phyloP scores from a whole-genome alignment of 2,329 filamentous ascomycete genomes.

The Aureobasidium mangrovei region DNA sequence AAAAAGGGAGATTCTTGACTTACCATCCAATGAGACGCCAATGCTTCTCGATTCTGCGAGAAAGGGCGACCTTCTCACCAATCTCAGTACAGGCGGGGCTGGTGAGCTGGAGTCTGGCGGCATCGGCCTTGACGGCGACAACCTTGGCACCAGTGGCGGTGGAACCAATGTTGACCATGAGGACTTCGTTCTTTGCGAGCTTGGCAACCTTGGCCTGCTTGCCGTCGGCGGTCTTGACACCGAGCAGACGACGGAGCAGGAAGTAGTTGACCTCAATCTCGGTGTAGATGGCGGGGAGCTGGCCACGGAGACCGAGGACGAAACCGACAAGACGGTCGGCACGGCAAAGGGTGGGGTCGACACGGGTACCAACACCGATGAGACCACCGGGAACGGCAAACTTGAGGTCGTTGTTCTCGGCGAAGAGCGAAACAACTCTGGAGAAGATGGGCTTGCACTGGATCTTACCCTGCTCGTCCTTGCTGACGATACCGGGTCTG shows the following conservation, averaged over 20 bases:
- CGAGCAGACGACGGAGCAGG: slow-evolving; percentile 82
- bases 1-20: not conserved
- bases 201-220: slow-evolving; percentile 99
- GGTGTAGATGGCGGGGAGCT: slow-evolving; percentile 91
- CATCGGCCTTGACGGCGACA: slow-evolving; percentile 92
- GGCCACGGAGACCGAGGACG: slow-evolving; percentile 89
- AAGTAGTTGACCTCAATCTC: slow-evolving; percentile 99
- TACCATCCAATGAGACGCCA: slow-evolving; percentile 88
- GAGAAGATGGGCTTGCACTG: slow-evolving; percentile 97
- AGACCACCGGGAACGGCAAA: slow-evolving; percentile 96
- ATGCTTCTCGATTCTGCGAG: slow-evolving; percentile 96
- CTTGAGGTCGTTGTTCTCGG: slow-evolving; percentile 96
- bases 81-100: slow-evolving; percentile 83
- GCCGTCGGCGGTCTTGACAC: slow-evolving; percentile 94
- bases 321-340: slow-evolving; percentile 98
- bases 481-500: slow-evolving; percentile 93
- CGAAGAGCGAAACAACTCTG: slow-evolving; percentile 88
- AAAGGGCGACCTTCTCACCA: slow-evolving; percentile 95
- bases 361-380: slow-evolving; percentile 91
- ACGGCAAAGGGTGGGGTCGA: slow-evolving; percentile 96
- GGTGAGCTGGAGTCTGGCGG: slow-evolving; percentile 86
- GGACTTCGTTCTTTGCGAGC: slow-evolving; percentile 93
- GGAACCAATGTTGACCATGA: slow-evolving; percentile 99
- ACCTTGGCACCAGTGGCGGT: slow-evolving; percentile 98
- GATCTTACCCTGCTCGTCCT: slow-evolving; percentile 86